Conservation (phyloP, 306 rosid species). For the Sicyos baderoa region DNA sequence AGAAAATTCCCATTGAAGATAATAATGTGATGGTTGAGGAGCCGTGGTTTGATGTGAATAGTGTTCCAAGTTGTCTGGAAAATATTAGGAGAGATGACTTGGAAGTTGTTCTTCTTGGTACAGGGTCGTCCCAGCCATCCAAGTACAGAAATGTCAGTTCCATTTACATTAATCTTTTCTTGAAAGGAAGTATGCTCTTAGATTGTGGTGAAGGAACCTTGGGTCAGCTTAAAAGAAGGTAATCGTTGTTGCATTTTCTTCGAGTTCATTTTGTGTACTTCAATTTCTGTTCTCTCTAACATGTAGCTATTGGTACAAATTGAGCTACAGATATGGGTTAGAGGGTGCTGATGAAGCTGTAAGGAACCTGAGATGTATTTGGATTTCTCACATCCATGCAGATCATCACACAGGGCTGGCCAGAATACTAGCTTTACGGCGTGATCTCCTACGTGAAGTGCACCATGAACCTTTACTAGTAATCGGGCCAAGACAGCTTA, state of each 20-base stretch:
- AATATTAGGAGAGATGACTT: conserved; percentile 75
- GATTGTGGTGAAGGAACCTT: conserved; percentile 96
- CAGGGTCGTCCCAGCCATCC: conserved; percentile 96
- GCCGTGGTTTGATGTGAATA: conserved; percentile 59
- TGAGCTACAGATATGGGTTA: conserved; percentile 66
- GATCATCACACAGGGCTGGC: conserved; percentile 95
- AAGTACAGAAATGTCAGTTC: conserved; percentile 90
- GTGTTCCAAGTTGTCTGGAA: conserved; percentile 68
- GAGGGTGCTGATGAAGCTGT: conserved; percentile 69
- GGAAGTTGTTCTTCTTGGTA: conserved; percentile 94
- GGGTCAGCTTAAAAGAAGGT: conserved; percentile 94
- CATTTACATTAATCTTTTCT: conserved; percentile 71
- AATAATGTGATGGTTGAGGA: conserved; percentile 49
- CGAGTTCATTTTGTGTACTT: conserved; percentile 8
- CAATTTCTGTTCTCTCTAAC: conserved; percentile 13
- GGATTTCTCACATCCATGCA: conserved; percentile 96
- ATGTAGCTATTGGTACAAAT: conserved; percentile 14
- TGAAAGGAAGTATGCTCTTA: conserved; percentile 71
- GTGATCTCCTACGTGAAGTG: conserved; percentile 49
- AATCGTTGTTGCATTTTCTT: conserved; percentile 12
- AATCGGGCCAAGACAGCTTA: conserved; percentile 76
- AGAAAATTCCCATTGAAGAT: conserved; percentile 27
- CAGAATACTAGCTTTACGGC: conserved; percentile 72
- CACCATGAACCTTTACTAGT: conserved; percentile 81
- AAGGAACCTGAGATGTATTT: conserved; percentile 59